Percentiles rank a stretch among this genome's conserved stretches.
These are phyloP conservation scores for Nothophaeocryptopus gaeumannii DNA, from an alignment of 2,329 filamentous ascomycete genomes.

Conservation along the genomic window DNA sequence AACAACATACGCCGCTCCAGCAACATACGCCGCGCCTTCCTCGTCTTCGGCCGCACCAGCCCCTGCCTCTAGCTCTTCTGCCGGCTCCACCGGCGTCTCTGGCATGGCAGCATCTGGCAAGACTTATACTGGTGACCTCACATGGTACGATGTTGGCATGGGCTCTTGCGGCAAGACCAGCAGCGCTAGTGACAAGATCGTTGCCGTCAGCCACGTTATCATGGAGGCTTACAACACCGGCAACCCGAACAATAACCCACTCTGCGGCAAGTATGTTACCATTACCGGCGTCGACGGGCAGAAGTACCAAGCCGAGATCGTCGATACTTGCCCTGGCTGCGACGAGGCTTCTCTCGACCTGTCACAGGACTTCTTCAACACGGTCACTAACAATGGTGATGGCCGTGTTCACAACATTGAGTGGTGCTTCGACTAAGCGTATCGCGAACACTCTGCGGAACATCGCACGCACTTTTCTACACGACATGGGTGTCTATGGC, in stretches of 20 bases:
- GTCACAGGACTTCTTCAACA: constrained; percentile 43
- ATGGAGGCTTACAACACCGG: constrained; percentile 53
- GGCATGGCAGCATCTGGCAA: constrained; percentile 35
- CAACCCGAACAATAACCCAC: constrained; percentile 63
- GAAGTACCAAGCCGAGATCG: constrained; percentile 57
- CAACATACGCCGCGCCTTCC: constrained; percentile 21
- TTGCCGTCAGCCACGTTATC: constrained; percentile 64
- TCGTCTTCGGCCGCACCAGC: constrained; percentile 18
- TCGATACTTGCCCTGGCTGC: constrained; percentile 77
- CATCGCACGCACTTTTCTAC: background rate
- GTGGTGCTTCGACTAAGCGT: constrained; percentile 40
- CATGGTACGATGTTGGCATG: constrained; percentile 68
- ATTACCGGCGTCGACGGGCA: constrained; percentile 59
- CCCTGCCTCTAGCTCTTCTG: constrained; percentile 8
- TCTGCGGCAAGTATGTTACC: constrained; percentile 67
- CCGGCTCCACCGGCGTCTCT: constrained; percentile 2
- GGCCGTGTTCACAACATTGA: constrained; percentile 44
- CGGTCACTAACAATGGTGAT: constrained; percentile 31
- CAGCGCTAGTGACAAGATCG: constrained; percentile 57
- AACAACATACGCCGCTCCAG: constrained; percentile 13
- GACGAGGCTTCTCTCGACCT: constrained; percentile 56
- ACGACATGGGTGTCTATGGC: background rate
- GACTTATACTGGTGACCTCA: constrained; percentile 62
- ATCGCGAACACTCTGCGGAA: background rate
- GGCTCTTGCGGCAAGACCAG: constrained; percentile 67